A percentile compares a stretch with the other conserved stretches of the same genome.
Evolutionary conservation across 2,329 filamentous ascomycete genomes (phyloP).

Genomic region (Penicillium paneum): DNA sequence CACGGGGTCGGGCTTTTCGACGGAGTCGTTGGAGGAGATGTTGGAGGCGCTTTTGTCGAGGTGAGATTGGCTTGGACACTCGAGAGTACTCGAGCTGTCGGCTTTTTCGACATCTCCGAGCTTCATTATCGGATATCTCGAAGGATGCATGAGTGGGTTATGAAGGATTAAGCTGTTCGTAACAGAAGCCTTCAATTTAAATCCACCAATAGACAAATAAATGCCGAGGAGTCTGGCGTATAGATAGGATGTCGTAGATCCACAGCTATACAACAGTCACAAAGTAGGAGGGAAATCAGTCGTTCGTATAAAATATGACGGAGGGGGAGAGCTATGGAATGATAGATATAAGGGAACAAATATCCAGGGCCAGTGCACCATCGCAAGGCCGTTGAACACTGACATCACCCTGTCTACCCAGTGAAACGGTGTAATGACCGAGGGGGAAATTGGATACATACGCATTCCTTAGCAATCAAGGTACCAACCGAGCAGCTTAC

Average conservation of each 20-base stretch:
- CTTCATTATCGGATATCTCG: constrained; percentile 11
- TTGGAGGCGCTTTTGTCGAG: constrained; percentile 16
- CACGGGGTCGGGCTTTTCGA: constrained; percentile 8
- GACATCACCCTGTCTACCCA: constrained; percentile 5
- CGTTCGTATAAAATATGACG: neutral
- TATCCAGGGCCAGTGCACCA: constrained; percentile 2
- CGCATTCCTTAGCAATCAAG: constrained; percentile 12
- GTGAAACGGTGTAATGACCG: constrained; percentile 4
- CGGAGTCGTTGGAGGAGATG: neutral
- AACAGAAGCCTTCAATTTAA: neutral
- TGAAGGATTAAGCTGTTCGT: neutral
- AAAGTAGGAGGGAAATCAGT: neutral
- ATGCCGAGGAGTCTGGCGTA: neutral
- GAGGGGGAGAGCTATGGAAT: constrained; percentile 9
- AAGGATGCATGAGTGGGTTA: neutral
- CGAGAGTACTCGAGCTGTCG: constrained; percentile 22
- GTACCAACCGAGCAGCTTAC: neutral
- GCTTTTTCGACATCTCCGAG: constrained; percentile 28
- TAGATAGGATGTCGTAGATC: neutral
- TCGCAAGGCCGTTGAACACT: neutral
- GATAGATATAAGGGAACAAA: constrained; percentile 19
- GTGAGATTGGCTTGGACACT: constrained; percentile 23
- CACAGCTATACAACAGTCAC: neutral
- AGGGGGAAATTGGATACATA: neutral
- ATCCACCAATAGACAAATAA: neutral